Conservation (phyloP, 2,329 filamentous ascomycete genomes). For the Oidium heveae region DNA sequence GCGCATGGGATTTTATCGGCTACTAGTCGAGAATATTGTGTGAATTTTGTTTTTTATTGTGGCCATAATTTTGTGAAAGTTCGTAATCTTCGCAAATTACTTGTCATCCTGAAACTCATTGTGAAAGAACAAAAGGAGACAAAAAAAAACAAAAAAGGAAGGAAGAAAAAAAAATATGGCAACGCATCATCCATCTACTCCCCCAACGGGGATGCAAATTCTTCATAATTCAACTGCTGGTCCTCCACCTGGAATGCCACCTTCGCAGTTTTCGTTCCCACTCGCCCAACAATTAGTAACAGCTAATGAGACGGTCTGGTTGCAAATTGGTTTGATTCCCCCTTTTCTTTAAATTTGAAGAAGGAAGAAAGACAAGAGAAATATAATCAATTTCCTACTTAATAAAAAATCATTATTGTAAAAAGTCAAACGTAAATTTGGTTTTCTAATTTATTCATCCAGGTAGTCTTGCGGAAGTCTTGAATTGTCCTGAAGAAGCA, state of each 20-base stretch:
- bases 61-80: no score
- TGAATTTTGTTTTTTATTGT: no score
- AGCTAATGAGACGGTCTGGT: slow-evolving; percentile 74
- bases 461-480: slow-evolving; percentile 70
- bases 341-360: not conserved
- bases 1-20: no score
- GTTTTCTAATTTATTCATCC: slow-evolving; percentile 1
- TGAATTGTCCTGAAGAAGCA: slow-evolving; percentile 72
- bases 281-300: slow-evolving; percentile 48
- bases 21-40: no score
- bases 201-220: slow-evolving; percentile 30
- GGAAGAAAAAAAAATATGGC: slow-evolving; percentile 7
- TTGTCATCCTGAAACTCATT: no score
- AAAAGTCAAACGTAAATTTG: no score
- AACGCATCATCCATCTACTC: slow-evolving; percentile 13
- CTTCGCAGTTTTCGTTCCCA: slow-evolving; percentile 9
- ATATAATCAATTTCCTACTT: no score
- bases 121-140: no score
- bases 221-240: slow-evolving; percentile 13
- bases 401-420: no score
- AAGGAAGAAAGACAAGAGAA: no score
- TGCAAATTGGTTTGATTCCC: slow-evolving; percentile 50
- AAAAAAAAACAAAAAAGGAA: no score
- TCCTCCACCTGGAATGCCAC: slow-evolving; percentile 10
- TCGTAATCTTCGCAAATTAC: no score